phyloP scores from a whole-genome alignment of 139 green algal species.

The Volvox africanus region DNA sequence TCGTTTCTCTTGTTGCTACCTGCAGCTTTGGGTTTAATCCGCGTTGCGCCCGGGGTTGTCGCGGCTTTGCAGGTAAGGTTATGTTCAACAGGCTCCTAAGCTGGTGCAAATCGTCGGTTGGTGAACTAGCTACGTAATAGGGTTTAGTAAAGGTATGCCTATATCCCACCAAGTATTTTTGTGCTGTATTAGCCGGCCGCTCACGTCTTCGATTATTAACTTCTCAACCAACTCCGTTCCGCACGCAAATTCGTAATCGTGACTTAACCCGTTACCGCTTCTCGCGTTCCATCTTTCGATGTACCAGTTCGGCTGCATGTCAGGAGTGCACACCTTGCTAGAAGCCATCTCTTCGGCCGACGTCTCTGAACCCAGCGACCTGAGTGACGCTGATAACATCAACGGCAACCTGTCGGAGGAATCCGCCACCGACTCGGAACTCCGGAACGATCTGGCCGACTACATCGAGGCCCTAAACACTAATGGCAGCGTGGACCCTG shows the following conservation, averaged over 20 bases:
- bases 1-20: slow-evolving; percentile 8
- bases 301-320: neutral
- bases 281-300: no score
- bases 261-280: no score
- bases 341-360: neutral
- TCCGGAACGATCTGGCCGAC: neutral
- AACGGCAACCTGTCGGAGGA: neutral
- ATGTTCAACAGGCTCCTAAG: no score
- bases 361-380: neutral
- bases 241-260: no score
- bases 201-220: no score
- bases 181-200: no score
- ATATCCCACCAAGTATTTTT: no score
- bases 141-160: no score
- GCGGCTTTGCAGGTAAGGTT: neutral
- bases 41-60: neutral
- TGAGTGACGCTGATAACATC: neutral
- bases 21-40: neutral
- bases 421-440: neutral
- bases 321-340: neutral
- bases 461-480: neutral
- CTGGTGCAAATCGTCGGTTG: no score
- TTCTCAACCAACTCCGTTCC: no score
- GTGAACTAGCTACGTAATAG: no score
- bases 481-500: neutral